Percentiles rank a stretch among this genome's conserved stretches.
These are phyloP conservation scores for Aspergillus niger DNA, from an alignment of 2,329 filamentous ascomycete genomes.

Conservation along the genomic window DNA sequence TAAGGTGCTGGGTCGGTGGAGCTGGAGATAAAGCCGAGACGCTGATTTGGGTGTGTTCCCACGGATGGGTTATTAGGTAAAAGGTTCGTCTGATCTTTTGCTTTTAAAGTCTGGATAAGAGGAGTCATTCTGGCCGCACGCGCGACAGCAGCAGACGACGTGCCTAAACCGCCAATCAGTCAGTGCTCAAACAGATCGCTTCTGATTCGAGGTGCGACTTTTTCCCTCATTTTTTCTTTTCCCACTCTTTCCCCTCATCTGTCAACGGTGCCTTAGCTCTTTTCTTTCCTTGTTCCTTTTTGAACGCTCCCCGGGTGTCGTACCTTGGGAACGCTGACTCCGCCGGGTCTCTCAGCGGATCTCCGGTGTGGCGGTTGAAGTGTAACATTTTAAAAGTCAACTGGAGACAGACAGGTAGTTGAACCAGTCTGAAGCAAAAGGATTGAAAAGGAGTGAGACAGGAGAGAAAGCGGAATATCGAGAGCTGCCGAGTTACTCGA, in stretches of 20 bases:
- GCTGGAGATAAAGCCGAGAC: conserved; percentile 28
- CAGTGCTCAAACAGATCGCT: too few species aligned
- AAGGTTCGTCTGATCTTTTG: conserved; percentile 1
- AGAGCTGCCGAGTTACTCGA: background rate
- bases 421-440: background rate
- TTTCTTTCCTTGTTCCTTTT: background rate
- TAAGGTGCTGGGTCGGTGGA: conserved; percentile 43
- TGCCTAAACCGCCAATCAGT: background rate
- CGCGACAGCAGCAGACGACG: background rate
- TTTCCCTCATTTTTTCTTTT: background rate
- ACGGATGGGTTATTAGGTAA: conserved; percentile 24
- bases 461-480: background rate
- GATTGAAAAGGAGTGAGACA: background rate
- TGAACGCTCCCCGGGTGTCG: background rate
- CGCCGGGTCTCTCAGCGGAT: background rate
- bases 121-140: background rate
- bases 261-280: background rate
- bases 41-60: conserved; percentile 21
- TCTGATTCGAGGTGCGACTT: background rate
- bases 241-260: background rate
- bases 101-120: conserved; percentile 13
- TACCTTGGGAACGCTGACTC: background rate
- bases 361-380: background rate
- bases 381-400: background rate
- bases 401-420: background rate